A percentile compares a stretch with the other conserved stretches of the same genome.
phyloP scores from a whole-genome alignment of 208 protist species.

The Trypanosoma vivax region DNA sequence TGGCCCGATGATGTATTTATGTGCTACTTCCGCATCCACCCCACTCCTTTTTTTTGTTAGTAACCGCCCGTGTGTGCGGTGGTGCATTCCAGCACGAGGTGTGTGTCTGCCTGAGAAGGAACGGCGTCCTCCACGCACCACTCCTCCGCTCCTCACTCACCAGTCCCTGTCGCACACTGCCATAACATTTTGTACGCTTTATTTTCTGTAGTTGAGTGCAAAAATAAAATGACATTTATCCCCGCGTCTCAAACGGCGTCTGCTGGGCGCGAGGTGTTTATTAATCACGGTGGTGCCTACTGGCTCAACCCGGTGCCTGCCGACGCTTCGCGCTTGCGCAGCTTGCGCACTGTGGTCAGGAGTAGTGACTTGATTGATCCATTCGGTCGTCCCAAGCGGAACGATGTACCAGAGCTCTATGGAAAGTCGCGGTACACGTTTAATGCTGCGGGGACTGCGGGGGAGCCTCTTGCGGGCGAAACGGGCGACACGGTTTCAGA shows the following conservation, averaged over 20 bases:
- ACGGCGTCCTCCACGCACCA: too few relatives aligned
- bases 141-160: too few relatives aligned
- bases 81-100: too few relatives aligned
- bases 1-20: too few relatives aligned
- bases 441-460: not conserved
- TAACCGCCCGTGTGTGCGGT: too few relatives aligned
- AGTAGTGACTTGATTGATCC: slow-evolving; percentile 22
- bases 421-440: slow-evolving; percentile 75
- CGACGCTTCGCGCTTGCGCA: slow-evolving; percentile 31
- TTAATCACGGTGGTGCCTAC: slow-evolving; percentile 71
- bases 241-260: slow-evolving; percentile 52
- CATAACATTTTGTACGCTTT: not conserved
- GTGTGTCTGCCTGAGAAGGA: too few relatives aligned
- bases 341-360: slow-evolving; percentile 6
- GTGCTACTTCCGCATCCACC: too few relatives aligned
- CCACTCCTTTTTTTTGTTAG: too few relatives aligned
- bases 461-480: not conserved
- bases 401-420: slow-evolving; percentile 34
- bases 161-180: not conserved
- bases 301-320: slow-evolving; percentile 77
- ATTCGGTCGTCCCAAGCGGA: slow-evolving; percentile 20
- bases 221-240: slow-evolving; percentile 16
- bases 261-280: slow-evolving; percentile 67
- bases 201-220: not conserved
- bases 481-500: not conserved